Evolutionary conservation across 805 yeast genomes (phyloP), one percentile per base, ranked within the genome.

Genomic region (Schwanniomyces pseudopolymorphus): DNA sequence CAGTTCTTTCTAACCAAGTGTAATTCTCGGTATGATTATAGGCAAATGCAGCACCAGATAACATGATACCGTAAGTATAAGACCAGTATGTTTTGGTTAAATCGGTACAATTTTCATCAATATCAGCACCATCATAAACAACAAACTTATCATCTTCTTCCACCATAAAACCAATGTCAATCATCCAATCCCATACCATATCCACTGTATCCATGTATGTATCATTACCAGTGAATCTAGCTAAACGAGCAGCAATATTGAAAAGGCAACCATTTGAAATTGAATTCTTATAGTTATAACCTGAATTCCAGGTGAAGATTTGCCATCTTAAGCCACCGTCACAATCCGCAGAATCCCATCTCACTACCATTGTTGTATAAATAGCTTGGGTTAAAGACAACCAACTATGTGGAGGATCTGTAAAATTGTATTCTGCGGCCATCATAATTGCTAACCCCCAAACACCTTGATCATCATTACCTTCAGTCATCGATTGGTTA

Each of bases 261-360:
- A 91, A 90, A 45, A 91, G 72, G 42, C 91, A 87, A 22, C 96
- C 97, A 65, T 89, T 91, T n/a, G 95, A 78, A 48, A 91, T 89
- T 31, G 96, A 73, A 65, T 92, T 92, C 66, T 92, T 92, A 68
- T 92, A 92, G 64, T 88, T 87, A 64, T 90, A 92, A 51, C 98
- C 99, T 5, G 89, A 77, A 64, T 92, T 92, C 96, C 96, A 91
- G 47, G 84, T 77, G 71, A 85, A 92, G 59, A 92, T 92, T 72
- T 92, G 98, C 98, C 98, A 92, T 67, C 97, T 77, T 50, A 92
- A 70, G 0, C 99, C 98, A 48, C 99, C 98, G 38, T 75, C 79
- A 70, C 99, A 92, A 45, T 72, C 59, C 3, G 56, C 61, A 6
- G 63, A 54, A 64, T 91, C 97, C 99, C 98, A 92, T 64, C 97